Evolutionary conservation across 108 stramenopile genomes (phyloP).

Genomic region (Aurantiochytrium sp.): DNA sequence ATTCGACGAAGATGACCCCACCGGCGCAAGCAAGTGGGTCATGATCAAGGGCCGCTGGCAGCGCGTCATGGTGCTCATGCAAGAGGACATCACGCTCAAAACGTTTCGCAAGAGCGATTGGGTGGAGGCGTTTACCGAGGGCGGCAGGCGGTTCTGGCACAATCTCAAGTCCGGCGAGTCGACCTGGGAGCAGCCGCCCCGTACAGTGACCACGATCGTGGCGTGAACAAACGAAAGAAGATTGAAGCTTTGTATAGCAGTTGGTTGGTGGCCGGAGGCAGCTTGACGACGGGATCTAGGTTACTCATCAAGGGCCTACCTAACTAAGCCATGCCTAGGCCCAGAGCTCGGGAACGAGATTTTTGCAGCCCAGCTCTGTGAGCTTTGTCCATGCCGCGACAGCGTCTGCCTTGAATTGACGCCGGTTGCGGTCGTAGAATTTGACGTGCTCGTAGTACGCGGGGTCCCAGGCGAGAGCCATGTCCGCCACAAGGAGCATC

Average conservation of each 20-base stretch:
- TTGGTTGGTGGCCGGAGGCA: too few species aligned
- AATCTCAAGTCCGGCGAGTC: neutral
- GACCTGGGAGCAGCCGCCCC: neutral
- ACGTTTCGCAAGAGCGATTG: neutral
- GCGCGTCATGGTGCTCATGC: neutral
- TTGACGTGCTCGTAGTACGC: slow-evolving; percentile 70
- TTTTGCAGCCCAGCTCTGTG: slow-evolving; percentile 41
- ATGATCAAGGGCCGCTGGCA: neutral
- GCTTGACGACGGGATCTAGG: too few species aligned
- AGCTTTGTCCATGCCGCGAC: slow-evolving; percentile 52
- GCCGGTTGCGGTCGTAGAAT: slow-evolving; percentile 85
- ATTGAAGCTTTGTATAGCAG: too few species aligned
- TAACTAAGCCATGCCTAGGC: too few species aligned
- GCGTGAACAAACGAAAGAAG: neutral
- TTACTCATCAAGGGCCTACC: too few species aligned
- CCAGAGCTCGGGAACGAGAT: neutral
- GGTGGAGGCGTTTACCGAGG: slow-evolving; percentile 24
- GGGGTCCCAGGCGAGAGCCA: slow-evolving; percentile 80
- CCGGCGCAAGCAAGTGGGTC: neutral
- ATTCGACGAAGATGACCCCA: neutral
- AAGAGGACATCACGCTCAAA: neutral
- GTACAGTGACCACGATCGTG: neutral
- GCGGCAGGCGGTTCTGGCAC: neutral
- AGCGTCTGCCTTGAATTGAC: slow-evolving; percentile 55
- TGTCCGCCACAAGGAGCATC: slow-evolving; percentile 72